phyloP scores from a whole-genome alignment of 2,329 filamentous ascomycete genomes.

The Stachybotrys echinatus region DNA sequence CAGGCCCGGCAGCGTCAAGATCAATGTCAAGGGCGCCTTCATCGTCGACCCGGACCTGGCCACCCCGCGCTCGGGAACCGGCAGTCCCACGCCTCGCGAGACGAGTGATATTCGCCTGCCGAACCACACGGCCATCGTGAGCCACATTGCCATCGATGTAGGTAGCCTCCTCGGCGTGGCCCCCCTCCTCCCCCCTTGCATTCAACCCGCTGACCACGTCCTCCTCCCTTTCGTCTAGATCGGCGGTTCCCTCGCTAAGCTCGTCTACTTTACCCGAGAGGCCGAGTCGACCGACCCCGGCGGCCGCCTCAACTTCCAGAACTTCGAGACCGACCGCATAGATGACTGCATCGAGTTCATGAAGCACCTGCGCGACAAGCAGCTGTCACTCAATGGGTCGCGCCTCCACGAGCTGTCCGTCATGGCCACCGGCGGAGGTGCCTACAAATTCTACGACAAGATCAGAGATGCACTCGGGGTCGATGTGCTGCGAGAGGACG shows the following conservation, averaged over 20 bases:
- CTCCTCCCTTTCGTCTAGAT: constrained; percentile 61
- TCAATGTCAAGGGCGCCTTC: constrained; percentile 94
- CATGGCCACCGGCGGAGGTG: constrained; percentile 93
- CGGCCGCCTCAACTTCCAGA: constrained; percentile 89
- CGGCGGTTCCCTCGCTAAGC: constrained; percentile 89
- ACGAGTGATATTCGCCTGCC: constrained; percentile 93
- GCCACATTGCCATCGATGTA: constrained; percentile 95
- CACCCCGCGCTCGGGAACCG: constrained; percentile 38
- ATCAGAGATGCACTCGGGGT: constrained; percentile 79
- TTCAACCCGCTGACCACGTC: background rate
- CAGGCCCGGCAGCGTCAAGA: constrained; percentile 71
- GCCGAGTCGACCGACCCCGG: constrained; percentile 72
- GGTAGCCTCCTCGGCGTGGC: constrained; percentile 36
- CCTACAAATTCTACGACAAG: constrained; percentile 94
- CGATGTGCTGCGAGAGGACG: constrained; percentile 86
- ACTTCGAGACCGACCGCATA: constrained; percentile 92
- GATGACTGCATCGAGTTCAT: constrained; percentile 93
- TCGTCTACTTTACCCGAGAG: constrained; percentile 95
- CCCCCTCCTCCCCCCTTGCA: constrained; percentile 6
- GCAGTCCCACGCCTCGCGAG: constrained; percentile 48
- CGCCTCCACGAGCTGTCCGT: constrained; percentile 71
- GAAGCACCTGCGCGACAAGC: constrained; percentile 75
- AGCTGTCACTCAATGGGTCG: constrained; percentile 69
- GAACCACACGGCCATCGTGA: constrained; percentile 91
- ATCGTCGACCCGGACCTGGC: constrained; percentile 79